A percentile compares a stretch with the other conserved stretches of the same genome.
phyloP scores from a whole-genome alignment of 2,329 filamentous ascomycete genomes.

The Penicillium paneum region DNA sequence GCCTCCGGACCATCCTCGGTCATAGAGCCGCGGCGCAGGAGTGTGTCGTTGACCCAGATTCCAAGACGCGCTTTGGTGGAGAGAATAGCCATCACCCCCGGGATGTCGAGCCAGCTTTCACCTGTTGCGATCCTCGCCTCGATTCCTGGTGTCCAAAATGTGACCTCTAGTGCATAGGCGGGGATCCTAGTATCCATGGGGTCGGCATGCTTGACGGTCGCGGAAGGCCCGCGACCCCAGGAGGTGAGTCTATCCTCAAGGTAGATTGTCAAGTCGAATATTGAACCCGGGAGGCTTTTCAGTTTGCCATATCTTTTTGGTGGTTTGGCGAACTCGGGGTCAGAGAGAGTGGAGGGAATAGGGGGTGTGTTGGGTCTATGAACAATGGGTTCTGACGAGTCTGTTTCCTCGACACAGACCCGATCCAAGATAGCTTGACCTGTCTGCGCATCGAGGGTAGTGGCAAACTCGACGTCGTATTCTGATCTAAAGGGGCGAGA shows the following conservation, averaged over 20 bases:
- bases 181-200: conserved; percentile 68
- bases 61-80: conserved; percentile 74
- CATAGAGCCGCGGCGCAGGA: conserved; percentile 56
- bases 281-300: conserved; percentile 63
- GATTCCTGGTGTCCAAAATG: conserved; percentile 68
- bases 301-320: conserved; percentile 60
- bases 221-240: conserved; percentile 71
- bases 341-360: not conserved
- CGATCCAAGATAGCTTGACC: conserved; percentile 32
- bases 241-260: conserved; percentile 66
- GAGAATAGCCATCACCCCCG: conserved; percentile 65
- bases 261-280: conserved; percentile 60
- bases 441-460: conserved; percentile 45
- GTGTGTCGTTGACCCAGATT: conserved; percentile 72
- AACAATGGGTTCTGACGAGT: conserved; percentile 21
- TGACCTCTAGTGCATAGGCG: conserved; percentile 74
- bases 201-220: conserved; percentile 65
- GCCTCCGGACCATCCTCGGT: conserved; percentile 52
- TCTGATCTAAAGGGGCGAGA: conserved; percentile 10
- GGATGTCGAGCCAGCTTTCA: conserved; percentile 53
- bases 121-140: conserved; percentile 57
- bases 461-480: conserved; percentile 38
- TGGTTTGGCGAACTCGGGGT: conserved; percentile 33
- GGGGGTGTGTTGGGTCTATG: conserved; percentile 16
- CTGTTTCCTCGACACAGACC: conserved; percentile 15